Evolutionary conservation across 352 stramenopile genomes (phyloP), one percentile per base, ranked within the genome.

Genomic region (Pythium myriotylum): DNA sequence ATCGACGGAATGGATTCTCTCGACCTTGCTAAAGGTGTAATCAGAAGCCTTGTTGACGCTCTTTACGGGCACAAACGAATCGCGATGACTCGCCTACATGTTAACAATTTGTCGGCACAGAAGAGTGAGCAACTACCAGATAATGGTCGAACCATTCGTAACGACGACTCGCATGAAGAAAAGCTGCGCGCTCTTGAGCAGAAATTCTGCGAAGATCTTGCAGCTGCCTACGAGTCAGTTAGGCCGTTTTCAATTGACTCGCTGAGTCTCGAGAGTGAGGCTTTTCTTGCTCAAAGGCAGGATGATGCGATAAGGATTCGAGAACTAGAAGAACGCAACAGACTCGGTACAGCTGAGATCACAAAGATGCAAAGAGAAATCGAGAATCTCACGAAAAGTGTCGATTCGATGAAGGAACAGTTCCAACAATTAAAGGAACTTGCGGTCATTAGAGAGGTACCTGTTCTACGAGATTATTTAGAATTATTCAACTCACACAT

Each of bases 31-130:
- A 87, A 86, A 54, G 48, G 50, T 24, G 63, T 86, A 16, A 77
- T 86, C 41, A 79, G 73, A 56, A 63, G 66, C 3, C 65, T 90
- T 5, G 62, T 92, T 3, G 71, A 84, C 7, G 62, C 78, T 27
- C 55, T 88, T 6, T 89, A 88, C 33, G 69, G 70, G 17, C 68
- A 84, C 8, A 87, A 81, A 55, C 65, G 82, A 1, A 22, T 62
- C 37, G 17, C 26, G 6, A 46, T 53, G 12, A 24, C 54, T 47
- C 47, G 27, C 6, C 13, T n/a, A 13, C 56, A 43, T 14, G 50
- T 9, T n/a, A 7, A 7, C n/a, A 23, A 52, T n/a, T 16, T 19
- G 5, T 3, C 5, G 26, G 5, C 5, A 5, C 29, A 35, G 29
- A 35, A 35, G 10, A 35, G 5, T 10, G 29, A 35, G 29, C 29